phyloP scores from a whole-genome alignment of 768 basidiomycete species.

The Kwoniella europaea region DNA sequence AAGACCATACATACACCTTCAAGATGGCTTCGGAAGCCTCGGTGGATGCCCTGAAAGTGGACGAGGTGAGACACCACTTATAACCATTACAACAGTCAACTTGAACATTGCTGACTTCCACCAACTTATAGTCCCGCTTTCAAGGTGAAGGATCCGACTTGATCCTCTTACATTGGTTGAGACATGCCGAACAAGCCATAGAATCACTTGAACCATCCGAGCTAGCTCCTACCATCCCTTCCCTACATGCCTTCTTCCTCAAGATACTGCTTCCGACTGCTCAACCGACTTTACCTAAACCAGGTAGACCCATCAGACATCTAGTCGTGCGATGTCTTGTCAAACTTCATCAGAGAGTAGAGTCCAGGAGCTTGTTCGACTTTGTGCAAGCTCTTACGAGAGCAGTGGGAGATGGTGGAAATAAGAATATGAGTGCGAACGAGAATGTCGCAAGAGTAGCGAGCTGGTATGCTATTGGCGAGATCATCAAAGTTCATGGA shows the following conservation, averaged over 20 bases:
- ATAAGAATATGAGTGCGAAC: slow-evolving; percentile 40
- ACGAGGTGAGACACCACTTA: slow-evolving; percentile 22
- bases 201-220: slow-evolving; percentile 34
- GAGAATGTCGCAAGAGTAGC: slow-evolving; percentile 60
- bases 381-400: slow-evolving; percentile 77
- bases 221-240: slow-evolving; percentile 36
- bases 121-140: slow-evolving; percentile 40
- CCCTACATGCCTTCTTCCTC: slow-evolving; percentile 58
- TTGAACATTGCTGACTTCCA: too few relatives aligned
- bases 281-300: slow-evolving; percentile 66
- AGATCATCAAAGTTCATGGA: slow-evolving; percentile 83
- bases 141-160: slow-evolving; percentile 50
- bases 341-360: slow-evolving; percentile 74
- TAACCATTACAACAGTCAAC: background rate
- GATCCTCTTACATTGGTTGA: slow-evolving; percentile 50
- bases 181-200: slow-evolving; percentile 53
- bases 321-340: slow-evolving; percentile 78
- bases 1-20: background rate
- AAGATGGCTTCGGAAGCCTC: slow-evolving; percentile 21
- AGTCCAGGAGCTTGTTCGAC: slow-evolving; percentile 84
- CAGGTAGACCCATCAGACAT: slow-evolving; percentile 83
- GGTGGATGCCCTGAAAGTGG: slow-evolving; percentile 23
- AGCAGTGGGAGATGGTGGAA: slow-evolving; percentile 75
- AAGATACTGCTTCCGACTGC: slow-evolving; percentile 71
- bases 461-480: slow-evolving; percentile 82